Evolutionary conservation across 1,284 basidiomycete genomes (phyloP).

Genomic region (Caloboletus firmus): DNA sequence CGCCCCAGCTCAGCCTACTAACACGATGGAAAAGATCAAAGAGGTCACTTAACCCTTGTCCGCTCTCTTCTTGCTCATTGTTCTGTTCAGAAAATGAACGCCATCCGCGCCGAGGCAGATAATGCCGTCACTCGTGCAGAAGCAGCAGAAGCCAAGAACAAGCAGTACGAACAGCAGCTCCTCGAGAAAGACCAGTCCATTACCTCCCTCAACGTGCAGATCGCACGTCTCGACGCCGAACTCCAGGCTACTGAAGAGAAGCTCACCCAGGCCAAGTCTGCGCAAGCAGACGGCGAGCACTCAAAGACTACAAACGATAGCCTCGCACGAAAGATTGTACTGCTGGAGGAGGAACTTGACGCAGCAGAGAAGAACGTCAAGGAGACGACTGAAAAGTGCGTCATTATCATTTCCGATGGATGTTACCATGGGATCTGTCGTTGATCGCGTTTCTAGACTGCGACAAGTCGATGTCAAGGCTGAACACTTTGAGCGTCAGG

Average conservation of each 20-base stretch:
- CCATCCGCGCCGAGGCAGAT: constrained; percentile 87
- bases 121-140: constrained; percentile 77
- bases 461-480: constrained; percentile 98
- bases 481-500: constrained; percentile 96
- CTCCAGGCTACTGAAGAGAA: constrained; percentile 79
- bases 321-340: constrained; percentile 82
- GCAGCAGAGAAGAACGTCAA: constrained; percentile 95
- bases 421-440: constrained; percentile 15
- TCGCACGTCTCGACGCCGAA: constrained; percentile 68
- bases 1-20: constrained; percentile 16
- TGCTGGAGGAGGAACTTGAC: constrained; percentile 96
- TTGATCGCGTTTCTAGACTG: constrained; percentile 56
- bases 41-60: constrained; percentile 43
- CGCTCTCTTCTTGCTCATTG: constrained; percentile 7
- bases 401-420: constrained; percentile 37
- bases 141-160: constrained; percentile 82
- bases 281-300: constrained; percentile 70
- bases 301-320: constrained; percentile 77
- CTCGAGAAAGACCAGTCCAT: constrained; percentile 90
- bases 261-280: constrained; percentile 70
- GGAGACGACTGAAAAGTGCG: constrained; percentile 96
- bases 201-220: constrained; percentile 78
- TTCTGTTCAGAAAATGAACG: constrained; percentile 58
- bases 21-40: constrained; percentile 73
- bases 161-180: constrained; percentile 77